Evolutionary conservation across 129 eudicot species (phyloP).

Genomic region (Arctium lappa): DNA sequence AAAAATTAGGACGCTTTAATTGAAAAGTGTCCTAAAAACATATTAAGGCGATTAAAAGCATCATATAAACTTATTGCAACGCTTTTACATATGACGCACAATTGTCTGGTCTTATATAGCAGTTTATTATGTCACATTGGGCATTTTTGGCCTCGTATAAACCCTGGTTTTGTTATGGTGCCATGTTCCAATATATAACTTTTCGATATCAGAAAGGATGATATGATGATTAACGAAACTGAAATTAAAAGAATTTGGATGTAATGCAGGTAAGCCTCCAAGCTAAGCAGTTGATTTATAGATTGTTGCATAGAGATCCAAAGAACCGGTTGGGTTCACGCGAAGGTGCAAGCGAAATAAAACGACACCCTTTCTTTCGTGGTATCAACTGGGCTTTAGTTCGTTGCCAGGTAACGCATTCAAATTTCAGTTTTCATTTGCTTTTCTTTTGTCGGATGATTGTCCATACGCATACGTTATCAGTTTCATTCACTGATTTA

Average conservation of each 20-base stretch:
- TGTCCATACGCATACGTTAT: too few species aligned
- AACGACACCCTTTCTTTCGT: conserved; percentile 84
- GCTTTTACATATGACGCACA: background rate
- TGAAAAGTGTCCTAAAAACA: background rate
- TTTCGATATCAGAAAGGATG: background rate
- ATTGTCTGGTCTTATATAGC: background rate
- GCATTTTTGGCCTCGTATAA: background rate
- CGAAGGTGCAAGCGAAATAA: conserved; percentile 93
- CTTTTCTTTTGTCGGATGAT: background rate
- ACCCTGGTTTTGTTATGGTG: too few species aligned
- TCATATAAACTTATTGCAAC: background rate
- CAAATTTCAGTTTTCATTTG: background rate
- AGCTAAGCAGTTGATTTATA: conserved; percentile 76
- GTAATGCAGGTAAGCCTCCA: conserved; percentile 75
- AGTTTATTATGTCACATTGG: too few species aligned
- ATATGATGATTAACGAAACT: background rate
- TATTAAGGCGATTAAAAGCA: background rate
- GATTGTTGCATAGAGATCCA: conserved; percentile 91
- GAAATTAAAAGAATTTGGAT: background rate
- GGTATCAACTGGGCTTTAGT: conserved; percentile 94
- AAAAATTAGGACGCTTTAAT: background rate
- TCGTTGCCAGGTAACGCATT: conserved; percentile 71
- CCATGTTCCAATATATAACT: background rate
- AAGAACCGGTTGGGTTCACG: conserved; percentile 81
- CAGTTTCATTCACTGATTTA: background rate